Evolutionary conservation across 495 filamentous ascomycete species (phyloP), one percentile per base, ranked within the genome.

Genomic region (Penicillium canariense): DNA sequence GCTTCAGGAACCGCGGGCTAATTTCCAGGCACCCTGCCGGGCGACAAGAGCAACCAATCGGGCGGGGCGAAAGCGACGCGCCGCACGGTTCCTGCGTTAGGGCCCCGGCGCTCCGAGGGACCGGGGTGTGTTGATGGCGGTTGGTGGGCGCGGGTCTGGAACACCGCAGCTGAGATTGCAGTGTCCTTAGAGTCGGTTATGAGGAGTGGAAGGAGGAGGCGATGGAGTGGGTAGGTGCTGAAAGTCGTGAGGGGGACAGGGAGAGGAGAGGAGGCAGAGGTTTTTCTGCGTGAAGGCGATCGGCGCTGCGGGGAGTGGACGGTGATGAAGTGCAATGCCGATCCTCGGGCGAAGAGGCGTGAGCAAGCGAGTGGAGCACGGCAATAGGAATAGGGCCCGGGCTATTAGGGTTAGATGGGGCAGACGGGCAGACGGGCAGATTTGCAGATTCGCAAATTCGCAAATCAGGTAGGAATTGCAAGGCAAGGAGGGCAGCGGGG

Each of bases 1-100:
- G 63, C 57, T 61, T 67, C 61, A 67, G 55, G 56, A 67, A 59
- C 50, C 58, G 64, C 64, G 64, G 49, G 30, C 20, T 49, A 58
- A 58, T 53, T 65, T 60, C 54, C 61, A 46, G 44, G 47, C 28
- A 56, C 46, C 15, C 45, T 60, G 53, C 50, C 60, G 53, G 50
- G 58, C 58, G 61, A 67, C 56, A 58, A 61, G 38, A 7, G 23
- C 18, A 48, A 15, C 62, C 63, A 68, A 68, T 65, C 22, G 30
- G 48, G 26, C 35, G 34, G 44, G 38, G 26, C 20, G 51, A 49
- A 49, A 30, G 45, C 55, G 60, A 61, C 58, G 66, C 66, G 63
- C 66, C 60, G 48, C 26, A 45, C 31, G 46, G 50, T 58, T 43
- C 51, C 54, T 62, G 54, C 51, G 59, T 57, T 17, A 49, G 50